A percentile compares a stretch with the other conserved stretches of the same genome.
phyloP scores from a whole-genome alignment of 2,329 filamentous ascomycete genomes.

The Xylariaceae sp. region DNA sequence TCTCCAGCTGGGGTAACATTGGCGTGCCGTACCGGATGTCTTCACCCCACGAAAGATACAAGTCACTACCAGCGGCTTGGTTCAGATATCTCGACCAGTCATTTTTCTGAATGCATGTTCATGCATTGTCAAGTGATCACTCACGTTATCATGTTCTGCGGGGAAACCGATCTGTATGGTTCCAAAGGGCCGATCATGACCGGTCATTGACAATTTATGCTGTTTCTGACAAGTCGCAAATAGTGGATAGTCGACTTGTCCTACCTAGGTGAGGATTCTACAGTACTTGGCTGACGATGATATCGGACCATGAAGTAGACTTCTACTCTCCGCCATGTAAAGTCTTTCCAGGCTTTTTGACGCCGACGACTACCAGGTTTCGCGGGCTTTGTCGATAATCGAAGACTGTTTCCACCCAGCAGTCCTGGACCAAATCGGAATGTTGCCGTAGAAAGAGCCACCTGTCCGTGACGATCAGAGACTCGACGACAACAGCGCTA shows the following conservation, averaged over 20 bases:
- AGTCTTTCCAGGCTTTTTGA: slow-evolving; percentile 58
- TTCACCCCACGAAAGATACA: neutral
- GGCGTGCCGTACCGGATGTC: no score
- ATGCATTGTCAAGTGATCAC: slow-evolving; percentile 22
- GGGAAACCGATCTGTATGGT: slow-evolving; percentile 10
- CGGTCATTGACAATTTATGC: no score
- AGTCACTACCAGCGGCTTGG: slow-evolving; percentile 18
- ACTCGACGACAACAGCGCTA: slow-evolving; percentile 83
- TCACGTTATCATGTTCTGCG: slow-evolving; percentile 15
- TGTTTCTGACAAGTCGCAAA: neutral
- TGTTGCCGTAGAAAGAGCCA: slow-evolving; percentile 86
- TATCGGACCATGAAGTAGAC: neutral
- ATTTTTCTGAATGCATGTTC: slow-evolving; percentile 19
- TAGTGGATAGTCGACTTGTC: neutral
- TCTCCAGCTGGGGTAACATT: no score
- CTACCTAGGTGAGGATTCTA: neutral
- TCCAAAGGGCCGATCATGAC: slow-evolving; percentile 7
- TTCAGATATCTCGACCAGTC: slow-evolving; percentile 14
- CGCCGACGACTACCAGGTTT: slow-evolving; percentile 87
- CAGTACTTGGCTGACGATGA: slow-evolving; percentile 3
- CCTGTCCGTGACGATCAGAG: slow-evolving; percentile 82
- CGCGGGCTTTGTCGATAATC: slow-evolving; percentile 81
- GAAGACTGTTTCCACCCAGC: slow-evolving; percentile 93
- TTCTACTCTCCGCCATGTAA: neutral
- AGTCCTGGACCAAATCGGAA: slow-evolving; percentile 60